Base-by-base conservation (phyloP, 371 early-diverging fungal genomes). In the Capniomyces stellatus region DNA sequence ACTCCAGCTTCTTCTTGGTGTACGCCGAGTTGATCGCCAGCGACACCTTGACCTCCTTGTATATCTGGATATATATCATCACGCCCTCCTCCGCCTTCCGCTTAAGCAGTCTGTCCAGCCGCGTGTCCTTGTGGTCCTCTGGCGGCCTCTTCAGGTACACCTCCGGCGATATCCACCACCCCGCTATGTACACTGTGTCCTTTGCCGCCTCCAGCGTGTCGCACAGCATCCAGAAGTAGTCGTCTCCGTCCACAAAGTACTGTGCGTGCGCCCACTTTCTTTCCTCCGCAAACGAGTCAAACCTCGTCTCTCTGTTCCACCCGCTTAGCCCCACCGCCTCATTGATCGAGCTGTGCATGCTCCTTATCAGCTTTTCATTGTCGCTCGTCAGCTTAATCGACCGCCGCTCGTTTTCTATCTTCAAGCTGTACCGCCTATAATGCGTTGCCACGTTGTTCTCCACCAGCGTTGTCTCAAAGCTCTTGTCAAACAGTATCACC, bases 141-240 rank as follows among this genome's bases (percentile, higher is more conserved):
- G 82, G 76, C 4, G 88, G 89, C 21, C 90, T 71, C 21, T 82
- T 75, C 51, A 93, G 63, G 63, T 87, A 89, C 73, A 87, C 55
- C 54, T 87, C 83, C 21, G 88, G 88, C 21, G 79, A 73, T 25
- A 88, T 69, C 87, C 92, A 92, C 95, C 95, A 94, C 66, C 88
- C 94, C 30, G 75, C 76, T 58, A 92, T 89, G 63, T 82, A 90
- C 46, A 92, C 83, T 55, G 71, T 73, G 28, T 75, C 71, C 29
- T 75, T 74, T 35, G 92, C 91, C 27, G 71, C 69, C 56, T 77
- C 71, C 56, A 92, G 73, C 22, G 85, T 83, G 53, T 86, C 85
- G 2, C 84, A 76, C 3, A 89, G 72, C 25, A 81, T 82, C 59
- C 75, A 75, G 58, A 87, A 85, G 61, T 91, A 91, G 57, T 82